A percentile compares a stretch with the other conserved stretches of the same genome.
phyloP scores from a whole-genome alignment of 805 yeast species.

The Isabelozyma rhagii region DNA sequence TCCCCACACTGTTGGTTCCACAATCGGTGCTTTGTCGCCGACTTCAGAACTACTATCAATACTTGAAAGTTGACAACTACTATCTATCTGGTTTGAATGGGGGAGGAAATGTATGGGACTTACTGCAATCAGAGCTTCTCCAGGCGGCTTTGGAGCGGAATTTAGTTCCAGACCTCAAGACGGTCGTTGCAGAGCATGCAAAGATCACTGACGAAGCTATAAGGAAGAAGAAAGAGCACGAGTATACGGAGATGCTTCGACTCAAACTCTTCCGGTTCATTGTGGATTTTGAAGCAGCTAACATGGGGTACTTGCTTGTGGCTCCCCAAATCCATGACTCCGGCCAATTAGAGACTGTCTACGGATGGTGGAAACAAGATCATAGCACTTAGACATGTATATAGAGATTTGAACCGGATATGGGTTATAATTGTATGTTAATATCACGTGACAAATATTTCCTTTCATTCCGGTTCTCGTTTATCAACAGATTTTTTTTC shows the following conservation, averaged over 20 bases:
- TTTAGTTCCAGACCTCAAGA: slow-evolving; percentile 35
- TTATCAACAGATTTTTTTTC: too few species aligned
- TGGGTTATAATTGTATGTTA: neutral
- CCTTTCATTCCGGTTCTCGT: neutral
- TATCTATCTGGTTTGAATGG: slow-evolving; percentile 34
- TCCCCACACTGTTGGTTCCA: slow-evolving; percentile 38
- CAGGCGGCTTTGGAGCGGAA: slow-evolving; percentile 57
- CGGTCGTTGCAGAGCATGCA: slow-evolving; percentile 19
- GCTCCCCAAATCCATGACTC: slow-evolving; percentile 9
- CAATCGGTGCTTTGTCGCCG: slow-evolving; percentile 32
- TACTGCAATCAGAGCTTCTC: slow-evolving; percentile 50
- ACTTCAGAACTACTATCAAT: slow-evolving; percentile 38
- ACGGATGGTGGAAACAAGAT: slow-evolving; percentile 1
- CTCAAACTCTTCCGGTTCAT: slow-evolving; percentile 37
- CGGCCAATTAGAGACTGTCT: neutral
- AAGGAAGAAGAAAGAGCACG: slow-evolving; percentile 9
- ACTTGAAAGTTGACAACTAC: slow-evolving; percentile 53
- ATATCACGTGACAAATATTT: neutral
- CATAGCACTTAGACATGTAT: neutral
- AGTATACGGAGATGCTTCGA: slow-evolving; percentile 26
- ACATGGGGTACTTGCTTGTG: slow-evolving; percentile 37
- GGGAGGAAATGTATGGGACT: slow-evolving; percentile 41
- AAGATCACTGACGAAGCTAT: slow-evolving; percentile 10
- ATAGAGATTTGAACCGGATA: neutral
- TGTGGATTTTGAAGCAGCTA: slow-evolving; percentile 36